A percentile compares a stretch with the other conserved stretches of the same genome.
Evolutionary conservation across 768 basidiomycete genomes (phyloP).

Genomic region (Agaricus blazei): DNA sequence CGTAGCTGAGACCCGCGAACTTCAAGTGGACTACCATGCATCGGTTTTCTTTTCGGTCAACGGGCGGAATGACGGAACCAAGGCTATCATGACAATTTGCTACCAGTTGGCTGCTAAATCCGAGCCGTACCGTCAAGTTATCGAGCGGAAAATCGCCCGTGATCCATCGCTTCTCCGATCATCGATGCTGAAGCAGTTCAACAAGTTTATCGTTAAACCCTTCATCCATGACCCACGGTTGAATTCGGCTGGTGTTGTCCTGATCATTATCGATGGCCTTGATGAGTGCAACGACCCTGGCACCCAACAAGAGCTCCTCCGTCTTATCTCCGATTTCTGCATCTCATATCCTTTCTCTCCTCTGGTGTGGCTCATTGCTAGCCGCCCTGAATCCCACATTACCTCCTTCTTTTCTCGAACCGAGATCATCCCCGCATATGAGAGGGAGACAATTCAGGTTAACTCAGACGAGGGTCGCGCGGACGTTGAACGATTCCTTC

Average conservation of each 20-base stretch:
- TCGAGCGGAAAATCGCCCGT: constrained; percentile 5
- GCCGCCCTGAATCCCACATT: background rate
- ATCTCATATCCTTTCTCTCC: background rate
- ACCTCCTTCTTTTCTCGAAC: too few relatives aligned
- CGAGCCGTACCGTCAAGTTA: background rate
- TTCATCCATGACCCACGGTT: too few relatives aligned
- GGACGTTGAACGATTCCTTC: too few relatives aligned
- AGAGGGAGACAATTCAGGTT: too few relatives aligned
- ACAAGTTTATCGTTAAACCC: too few relatives aligned
- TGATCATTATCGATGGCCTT: too few relatives aligned
- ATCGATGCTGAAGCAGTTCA: background rate
- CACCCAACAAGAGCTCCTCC: background rate
- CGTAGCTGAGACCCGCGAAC: background rate
- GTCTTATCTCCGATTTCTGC: background rate
- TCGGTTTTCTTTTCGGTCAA: too few relatives aligned
- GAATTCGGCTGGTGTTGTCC: too few relatives aligned
- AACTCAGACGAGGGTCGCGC: too few relatives aligned
- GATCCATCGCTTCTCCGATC: constrained; percentile 9
- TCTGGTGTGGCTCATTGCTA: background rate
- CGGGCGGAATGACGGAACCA: too few relatives aligned
- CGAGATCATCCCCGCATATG: too few relatives aligned
- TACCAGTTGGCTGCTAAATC: constrained; percentile 14
- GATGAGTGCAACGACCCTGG: background rate
- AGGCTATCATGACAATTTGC: constrained; percentile 1
- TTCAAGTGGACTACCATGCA: background rate